A percentile compares a stretch with the other conserved stretches of the same genome.
Evolutionary conservation across 2,329 filamentous ascomycete genomes (phyloP).

Genomic region (Aspergillus texensis): DNA sequence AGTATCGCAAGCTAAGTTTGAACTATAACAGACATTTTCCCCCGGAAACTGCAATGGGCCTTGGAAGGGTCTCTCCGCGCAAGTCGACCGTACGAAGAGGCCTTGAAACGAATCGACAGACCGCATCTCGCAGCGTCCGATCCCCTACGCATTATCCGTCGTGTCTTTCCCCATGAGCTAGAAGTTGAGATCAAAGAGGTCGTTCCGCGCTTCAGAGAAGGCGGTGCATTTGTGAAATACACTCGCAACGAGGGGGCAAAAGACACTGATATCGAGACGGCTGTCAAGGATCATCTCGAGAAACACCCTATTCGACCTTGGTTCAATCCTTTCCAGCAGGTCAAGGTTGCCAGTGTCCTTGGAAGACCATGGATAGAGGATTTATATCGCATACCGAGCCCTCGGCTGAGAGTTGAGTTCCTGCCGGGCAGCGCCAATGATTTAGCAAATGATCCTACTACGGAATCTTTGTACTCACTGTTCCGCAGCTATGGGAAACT

Average conservation of each 20-base stretch:
- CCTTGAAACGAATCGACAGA: constrained; percentile 56
- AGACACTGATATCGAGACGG: constrained; percentile 60
- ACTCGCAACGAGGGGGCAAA: constrained; percentile 54
- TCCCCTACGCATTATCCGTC: constrained; percentile 57
- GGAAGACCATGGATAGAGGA: constrained; percentile 95
- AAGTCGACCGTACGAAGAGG: constrained; percentile 48
- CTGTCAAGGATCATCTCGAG: constrained; percentile 64
- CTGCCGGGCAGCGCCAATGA: constrained; percentile 71
- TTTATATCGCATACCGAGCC: constrained; percentile 77
- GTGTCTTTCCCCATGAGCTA: constrained; percentile 64
- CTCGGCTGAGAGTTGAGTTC: constrained; percentile 80
- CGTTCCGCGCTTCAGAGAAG: constrained; percentile 83
- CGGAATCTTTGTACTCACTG: constrained; percentile 82
- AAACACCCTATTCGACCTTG: constrained; percentile 78
- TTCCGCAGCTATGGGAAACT: constrained; percentile 92
- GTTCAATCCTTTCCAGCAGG: constrained; percentile 79
- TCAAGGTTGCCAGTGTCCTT: constrained; percentile 72
- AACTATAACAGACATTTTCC: constrained; percentile 70
- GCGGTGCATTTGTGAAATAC: constrained; percentile 91
- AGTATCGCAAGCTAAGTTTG: constrained; percentile 10
- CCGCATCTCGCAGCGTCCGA: constrained; percentile 58
- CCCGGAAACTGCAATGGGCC: constrained; percentile 70
- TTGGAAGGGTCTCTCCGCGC: constrained; percentile 55
- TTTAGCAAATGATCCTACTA: constrained; percentile 74
- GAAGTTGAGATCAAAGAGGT: constrained; percentile 77